Conservation (phyloP, 805 yeast genomes). For the Candida succiphila region DNA sequence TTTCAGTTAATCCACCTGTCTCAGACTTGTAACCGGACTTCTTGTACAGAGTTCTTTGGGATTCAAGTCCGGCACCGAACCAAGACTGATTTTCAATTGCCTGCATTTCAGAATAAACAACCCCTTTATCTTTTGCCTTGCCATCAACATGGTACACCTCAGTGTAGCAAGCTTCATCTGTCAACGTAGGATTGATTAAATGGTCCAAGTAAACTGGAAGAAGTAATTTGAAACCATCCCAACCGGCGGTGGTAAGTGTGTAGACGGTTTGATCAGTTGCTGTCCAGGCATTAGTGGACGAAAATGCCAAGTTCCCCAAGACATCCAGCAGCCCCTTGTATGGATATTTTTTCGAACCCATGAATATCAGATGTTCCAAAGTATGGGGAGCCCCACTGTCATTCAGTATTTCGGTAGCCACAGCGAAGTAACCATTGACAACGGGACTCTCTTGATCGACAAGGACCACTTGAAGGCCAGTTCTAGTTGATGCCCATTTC, state of each 20-base stretch:
- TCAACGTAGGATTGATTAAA: constrained; percentile 69
- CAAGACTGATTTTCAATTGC: constrained; percentile 76
- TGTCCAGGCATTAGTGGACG: constrained; percentile 95
- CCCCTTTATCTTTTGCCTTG: constrained; percentile 86
- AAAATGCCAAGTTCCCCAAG: constrained; percentile 73
- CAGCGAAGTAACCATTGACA: constrained; percentile 90
- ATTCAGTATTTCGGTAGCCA: constrained; percentile 82
- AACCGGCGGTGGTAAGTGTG: constrained; percentile 85
- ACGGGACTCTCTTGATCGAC: constrained; percentile 77
- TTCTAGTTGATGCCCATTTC: constrained; percentile 69
- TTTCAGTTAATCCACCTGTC: constrained; percentile 83
- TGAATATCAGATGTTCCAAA: constrained; percentile 83
- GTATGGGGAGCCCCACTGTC: constrained; percentile 96
- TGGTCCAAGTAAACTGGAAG: constrained; percentile 91
- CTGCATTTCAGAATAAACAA: constrained; percentile 95
- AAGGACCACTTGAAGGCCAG: constrained; percentile 75
- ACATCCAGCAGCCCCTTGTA: constrained; percentile 87
- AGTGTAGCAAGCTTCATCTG: constrained; percentile 85
- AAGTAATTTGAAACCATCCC: constrained; percentile 83
- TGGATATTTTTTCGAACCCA: constrained; percentile 87
- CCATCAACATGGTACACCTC: constrained; percentile 96
- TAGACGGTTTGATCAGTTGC: constrained; percentile 93
- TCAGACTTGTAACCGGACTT: constrained; percentile 83
- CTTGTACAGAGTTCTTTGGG: constrained; percentile 46
- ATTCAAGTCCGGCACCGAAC: constrained; percentile 50